Percentiles rank a stretch among this genome's conserved stretches.
Evolutionary conservation across 192 early-diverging fungal genomes (phyloP).

Genomic region (Radiomyces spectabilis): DNA sequence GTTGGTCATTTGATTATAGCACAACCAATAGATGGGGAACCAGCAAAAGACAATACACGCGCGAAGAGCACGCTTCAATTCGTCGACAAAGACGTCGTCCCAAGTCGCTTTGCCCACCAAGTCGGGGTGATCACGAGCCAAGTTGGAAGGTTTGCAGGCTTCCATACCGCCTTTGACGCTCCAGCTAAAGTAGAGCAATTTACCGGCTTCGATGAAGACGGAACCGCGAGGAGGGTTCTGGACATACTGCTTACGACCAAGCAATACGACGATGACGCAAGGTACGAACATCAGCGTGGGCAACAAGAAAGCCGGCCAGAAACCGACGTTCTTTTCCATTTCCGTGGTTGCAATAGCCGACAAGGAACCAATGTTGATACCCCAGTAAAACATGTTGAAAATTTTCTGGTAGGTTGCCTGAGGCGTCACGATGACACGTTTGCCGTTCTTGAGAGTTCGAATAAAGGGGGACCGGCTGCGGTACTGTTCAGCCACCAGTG

Average conservation of each 20-base stretch:
- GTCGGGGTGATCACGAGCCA: constrained; percentile 17
- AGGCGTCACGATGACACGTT: constrained; percentile 59
- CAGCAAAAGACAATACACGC: constrained; percentile 61
- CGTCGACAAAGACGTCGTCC: constrained; percentile 64
- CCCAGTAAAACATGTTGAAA: constrained; percentile 82
- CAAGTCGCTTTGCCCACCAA: constrained; percentile 31
- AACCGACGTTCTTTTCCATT: constrained; percentile 51
- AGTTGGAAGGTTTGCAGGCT: constrained; percentile 51
- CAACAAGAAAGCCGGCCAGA: constrained; percentile 50
- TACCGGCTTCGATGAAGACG: constrained; percentile 44
- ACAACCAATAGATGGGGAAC: constrained; percentile 72
- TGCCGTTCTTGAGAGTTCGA: constrained; percentile 46
- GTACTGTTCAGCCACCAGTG: constrained; percentile 75
- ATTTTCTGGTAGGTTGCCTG: constrained; percentile 67
- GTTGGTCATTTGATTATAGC: constrained; percentile 56
- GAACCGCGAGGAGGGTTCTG: constrained; percentile 53
- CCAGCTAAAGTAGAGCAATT: constrained; percentile 25
- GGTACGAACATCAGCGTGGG: constrained; percentile 48
- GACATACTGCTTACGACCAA: constrained; percentile 43
- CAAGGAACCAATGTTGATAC: constrained; percentile 64
- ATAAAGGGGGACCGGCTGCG: constrained; percentile 44
- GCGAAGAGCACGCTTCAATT: constrained; percentile 46
- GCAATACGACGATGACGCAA: constrained; percentile 39
- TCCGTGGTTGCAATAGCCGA: constrained; percentile 49
- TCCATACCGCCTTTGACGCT: constrained; percentile 38